phyloP scores from a whole-genome alignment of 352 stramenopile genomes.

The Salisapilia sapeloensis region DNA sequence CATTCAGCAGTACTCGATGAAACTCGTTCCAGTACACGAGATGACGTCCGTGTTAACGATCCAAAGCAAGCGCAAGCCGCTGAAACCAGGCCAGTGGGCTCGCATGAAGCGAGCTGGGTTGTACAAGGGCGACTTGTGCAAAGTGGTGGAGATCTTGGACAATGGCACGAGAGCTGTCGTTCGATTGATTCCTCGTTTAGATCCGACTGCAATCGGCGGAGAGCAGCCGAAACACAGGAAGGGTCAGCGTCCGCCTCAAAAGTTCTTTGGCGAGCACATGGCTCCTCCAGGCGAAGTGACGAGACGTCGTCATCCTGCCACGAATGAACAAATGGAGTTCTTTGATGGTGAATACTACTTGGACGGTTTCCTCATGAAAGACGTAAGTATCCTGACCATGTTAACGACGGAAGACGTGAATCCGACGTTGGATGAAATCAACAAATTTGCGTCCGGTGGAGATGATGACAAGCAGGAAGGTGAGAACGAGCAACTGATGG shows the following conservation, averaged over 20 bases:
- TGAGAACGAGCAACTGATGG: slow-evolving; percentile 40
- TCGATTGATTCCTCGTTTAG: slow-evolving; percentile 72
- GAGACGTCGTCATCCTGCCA: slow-evolving; percentile 49
- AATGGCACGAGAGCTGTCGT: slow-evolving; percentile 69
- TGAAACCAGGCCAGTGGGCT: slow-evolving; percentile 62
- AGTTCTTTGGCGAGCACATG: slow-evolving; percentile 63
- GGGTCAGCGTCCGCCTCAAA: slow-evolving; percentile 70
- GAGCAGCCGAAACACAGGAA: slow-evolving; percentile 82
- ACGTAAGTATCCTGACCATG: slow-evolving; percentile 80
- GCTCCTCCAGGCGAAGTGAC: slow-evolving; percentile 39
- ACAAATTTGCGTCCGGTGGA: slow-evolving; percentile 60
- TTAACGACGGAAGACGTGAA: slow-evolving; percentile 73
- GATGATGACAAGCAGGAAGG: slow-evolving; percentile 44
- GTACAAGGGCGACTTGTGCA: slow-evolving; percentile 80
- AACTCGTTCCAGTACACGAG: slow-evolving; percentile 78
- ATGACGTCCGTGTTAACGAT: slow-evolving; percentile 83
- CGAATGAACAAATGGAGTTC: slow-evolving; percentile 75
- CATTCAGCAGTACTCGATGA: slow-evolving; percentile 79
- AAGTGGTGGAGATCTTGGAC: slow-evolving; percentile 78
- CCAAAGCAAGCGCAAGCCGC: slow-evolving; percentile 67
- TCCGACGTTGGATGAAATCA: slow-evolving; percentile 76
- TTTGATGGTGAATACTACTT: slow-evolving; percentile 83
- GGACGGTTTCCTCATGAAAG: slow-evolving; percentile 76
- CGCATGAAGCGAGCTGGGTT: slow-evolving; percentile 73
- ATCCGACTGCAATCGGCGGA: slow-evolving; percentile 50